Base-by-base conservation (phyloP, 1,284 basidiomycete species). In the Porodaedalea pini region DNA sequence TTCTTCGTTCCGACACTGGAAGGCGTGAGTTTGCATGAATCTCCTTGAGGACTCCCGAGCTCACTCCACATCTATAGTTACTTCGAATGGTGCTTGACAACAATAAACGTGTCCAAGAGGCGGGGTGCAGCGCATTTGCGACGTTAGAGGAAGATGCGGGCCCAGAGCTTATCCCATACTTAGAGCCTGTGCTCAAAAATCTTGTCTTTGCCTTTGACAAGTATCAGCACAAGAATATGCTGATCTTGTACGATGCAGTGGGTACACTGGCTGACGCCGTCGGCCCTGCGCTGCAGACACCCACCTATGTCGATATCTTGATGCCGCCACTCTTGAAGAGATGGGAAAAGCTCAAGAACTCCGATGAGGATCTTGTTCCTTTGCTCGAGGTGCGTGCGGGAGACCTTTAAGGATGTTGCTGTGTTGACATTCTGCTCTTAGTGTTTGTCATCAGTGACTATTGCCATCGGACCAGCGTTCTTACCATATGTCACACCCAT, bases 81-180 rank as follows among this genome's bases (percentile, higher is more conserved):
- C 84, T 99, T 59, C 86, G 89, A 58, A 98, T 96, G 92, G 94
- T 98, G n/a, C 79, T 99, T 52, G 97, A 99, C 71, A 92, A 92
- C 73, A 99, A 99, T 78, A 99, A 99, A 76, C 90, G 95, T 19
- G 97, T 99, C 0, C 97, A 99, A 75, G 97, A 99, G 75, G 97
- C 97, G 1, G 97, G 97, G 17, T 99, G 97, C 74, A 94, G 91
- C 63, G 97, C 97, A 0, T 99, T 99, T 69, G 97, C 97, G 2
- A 99, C 97, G 6, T 82, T 99, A 10, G 97, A 99, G 73, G 97
- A 99, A 74, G 97, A 98, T 72, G 97, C 96, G 0, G 95, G 94
- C 2, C 70, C 81, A 2, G 90, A 91, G 66, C 84, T 99, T 49
- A 88, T 86, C 15, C 97, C 96, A 0, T 99, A 90, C 76, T 84